These are phyloP conservation scores for Arachis stenosperma DNA, from an alignment of 306 rosid species.

Conservation along the genomic window DNA sequence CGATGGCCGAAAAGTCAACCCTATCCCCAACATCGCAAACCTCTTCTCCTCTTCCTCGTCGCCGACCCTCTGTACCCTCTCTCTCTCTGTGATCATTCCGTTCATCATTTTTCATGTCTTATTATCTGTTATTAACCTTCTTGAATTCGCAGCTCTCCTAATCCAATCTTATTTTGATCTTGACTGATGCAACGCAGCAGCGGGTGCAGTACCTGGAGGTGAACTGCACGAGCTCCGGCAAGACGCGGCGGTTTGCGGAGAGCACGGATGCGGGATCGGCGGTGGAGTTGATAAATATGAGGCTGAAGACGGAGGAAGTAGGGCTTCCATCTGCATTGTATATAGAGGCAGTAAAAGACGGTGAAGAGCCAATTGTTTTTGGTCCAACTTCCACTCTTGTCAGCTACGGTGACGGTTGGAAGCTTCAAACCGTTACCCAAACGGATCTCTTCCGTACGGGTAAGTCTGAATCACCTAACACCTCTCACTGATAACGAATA, in stretches of 20 bases:
- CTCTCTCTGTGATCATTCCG: neutral
- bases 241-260: conserved; percentile 65
- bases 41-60: neutral
- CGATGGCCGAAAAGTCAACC: conserved; percentile 30
- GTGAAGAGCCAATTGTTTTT: conserved; percentile 73
- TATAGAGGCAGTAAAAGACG: conserved; percentile 70
- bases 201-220: conserved; percentile 64
- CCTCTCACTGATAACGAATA: too few relatives aligned
- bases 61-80: conserved; percentile 25
- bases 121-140: neutral
- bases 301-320: conserved; percentile 43
- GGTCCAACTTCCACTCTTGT: conserved; percentile 64
- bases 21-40: conserved; percentile 7
- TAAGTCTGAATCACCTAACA: neutral
- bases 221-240: conserved; percentile 60
- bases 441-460: conserved; percentile 35
- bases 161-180: conserved; percentile 1
- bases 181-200: neutral
- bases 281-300: conserved; percentile 58
- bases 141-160: neutral
- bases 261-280: conserved; percentile 78
- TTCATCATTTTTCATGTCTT: neutral
- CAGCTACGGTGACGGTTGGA: conserved; percentile 64
- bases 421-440: conserved; percentile 58
- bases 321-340: conserved; percentile 44